These are phyloP conservation scores for Syncephalastrum sp. DNA, from an alignment of 371 early-diverging fungal species.

Conservation along the genomic window DNA sequence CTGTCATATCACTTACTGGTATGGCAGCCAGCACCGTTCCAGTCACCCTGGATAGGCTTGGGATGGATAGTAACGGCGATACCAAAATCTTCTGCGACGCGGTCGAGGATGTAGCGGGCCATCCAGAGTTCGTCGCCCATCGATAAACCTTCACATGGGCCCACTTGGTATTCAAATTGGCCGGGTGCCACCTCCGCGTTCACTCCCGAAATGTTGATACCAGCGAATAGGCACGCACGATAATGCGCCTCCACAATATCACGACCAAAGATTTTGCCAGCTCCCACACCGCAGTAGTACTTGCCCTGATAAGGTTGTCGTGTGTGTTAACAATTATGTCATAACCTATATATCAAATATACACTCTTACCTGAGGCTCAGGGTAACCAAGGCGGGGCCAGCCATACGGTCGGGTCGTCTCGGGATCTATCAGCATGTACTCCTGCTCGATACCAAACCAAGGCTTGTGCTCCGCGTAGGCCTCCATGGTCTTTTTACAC, in stretches of 20 bases:
- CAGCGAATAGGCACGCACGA: constrained; percentile 59
- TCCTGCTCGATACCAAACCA: constrained; percentile 70
- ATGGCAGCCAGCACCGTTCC: constrained; percentile 54
- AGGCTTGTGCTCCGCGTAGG: constrained; percentile 41
- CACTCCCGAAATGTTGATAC: constrained; percentile 55
- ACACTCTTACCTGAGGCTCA: constrained; percentile 49
- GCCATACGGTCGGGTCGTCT: constrained; percentile 50
- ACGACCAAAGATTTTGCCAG: constrained; percentile 51
- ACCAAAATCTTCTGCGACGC: constrained; percentile 63
- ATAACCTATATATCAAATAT: too few species aligned
- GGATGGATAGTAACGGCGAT: constrained; percentile 53
- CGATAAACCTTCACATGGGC: constrained; percentile 58
- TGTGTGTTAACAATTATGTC: constrained; percentile 6
- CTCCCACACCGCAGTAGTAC: constrained; percentile 63
- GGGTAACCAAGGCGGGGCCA: constrained; percentile 64
- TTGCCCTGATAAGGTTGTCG: constrained; percentile 43
- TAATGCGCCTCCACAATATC: constrained; percentile 65
- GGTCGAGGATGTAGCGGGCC: constrained; percentile 55
- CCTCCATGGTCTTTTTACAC: constrained; percentile 41
- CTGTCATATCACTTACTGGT: constrained; percentile 22
- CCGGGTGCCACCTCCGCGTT: constrained; percentile 62
- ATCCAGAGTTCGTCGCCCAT: constrained; percentile 62
- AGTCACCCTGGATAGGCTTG: constrained; percentile 54
- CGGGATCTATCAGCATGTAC: constrained; percentile 56
- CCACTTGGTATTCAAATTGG: constrained; percentile 64